Conservation (phyloP, 345 rosid species). For the Leavenworthia alabamica region DNA sequence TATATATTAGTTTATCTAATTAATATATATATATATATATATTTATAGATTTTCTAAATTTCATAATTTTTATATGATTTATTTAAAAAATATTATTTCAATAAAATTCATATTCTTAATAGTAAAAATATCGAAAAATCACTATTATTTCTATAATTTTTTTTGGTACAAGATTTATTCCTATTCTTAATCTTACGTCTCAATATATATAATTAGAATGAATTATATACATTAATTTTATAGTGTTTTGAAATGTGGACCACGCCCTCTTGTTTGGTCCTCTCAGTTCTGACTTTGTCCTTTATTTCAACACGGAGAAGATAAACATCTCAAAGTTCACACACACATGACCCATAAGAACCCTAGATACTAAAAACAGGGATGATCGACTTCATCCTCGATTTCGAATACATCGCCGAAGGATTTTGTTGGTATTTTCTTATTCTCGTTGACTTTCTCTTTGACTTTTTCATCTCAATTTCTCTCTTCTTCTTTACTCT, state of each 20-base stretch:
- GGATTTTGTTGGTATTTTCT: slow-evolving; percentile 30
- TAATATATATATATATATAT: too few species aligned
- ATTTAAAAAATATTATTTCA: too few species aligned
- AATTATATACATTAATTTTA: neutral
- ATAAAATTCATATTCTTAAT: too few species aligned
- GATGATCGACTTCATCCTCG: slow-evolving; percentile 32
- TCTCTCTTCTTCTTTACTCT: slow-evolving; percentile 27
- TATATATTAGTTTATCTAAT: too few species aligned
- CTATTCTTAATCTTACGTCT: neutral
- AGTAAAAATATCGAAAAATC: too few species aligned
- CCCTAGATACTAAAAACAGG: slow-evolving; percentile 18
- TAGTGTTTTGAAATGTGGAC: slow-evolving; percentile 4
- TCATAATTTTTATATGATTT: too few species aligned
- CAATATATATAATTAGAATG: neutral
- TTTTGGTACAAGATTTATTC: neutral
- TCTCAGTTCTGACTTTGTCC: slow-evolving; percentile 9
- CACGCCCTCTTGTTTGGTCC: slow-evolving; percentile 17
- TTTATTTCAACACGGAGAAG: neutral
- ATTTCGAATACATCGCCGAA: slow-evolving; percentile 34
- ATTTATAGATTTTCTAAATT: too few species aligned
- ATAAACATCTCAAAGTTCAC: neutral
- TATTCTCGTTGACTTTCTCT: slow-evolving; percentile 30
- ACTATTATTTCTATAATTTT: too few species aligned
- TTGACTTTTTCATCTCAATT: slow-evolving; percentile 19
- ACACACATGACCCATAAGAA: neutral